Percentiles rank a stretch among this genome's conserved stretches.
These are phyloP conservation scores for Xylaria multiplex DNA, from an alignment of 2,329 filamentous ascomycete species.

Conservation along the genomic window DNA sequence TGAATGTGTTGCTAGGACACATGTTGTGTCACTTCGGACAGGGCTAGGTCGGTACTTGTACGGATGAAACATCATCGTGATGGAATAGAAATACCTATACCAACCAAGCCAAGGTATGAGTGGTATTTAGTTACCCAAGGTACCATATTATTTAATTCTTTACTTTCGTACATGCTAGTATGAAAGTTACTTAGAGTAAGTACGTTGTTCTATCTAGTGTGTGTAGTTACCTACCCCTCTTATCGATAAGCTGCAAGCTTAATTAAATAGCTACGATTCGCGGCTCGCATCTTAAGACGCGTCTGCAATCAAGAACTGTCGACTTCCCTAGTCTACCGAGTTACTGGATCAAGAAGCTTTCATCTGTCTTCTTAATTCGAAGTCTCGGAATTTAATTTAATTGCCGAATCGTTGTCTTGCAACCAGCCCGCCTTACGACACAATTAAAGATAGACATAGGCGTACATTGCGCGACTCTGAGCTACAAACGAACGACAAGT, in stretches of 20 bases:
- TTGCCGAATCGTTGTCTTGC: background rate
- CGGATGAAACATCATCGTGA: no score
- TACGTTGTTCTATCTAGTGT: no score
- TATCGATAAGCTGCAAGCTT: slow-evolving; percentile 43
- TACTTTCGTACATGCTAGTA: slow-evolving; percentile 17
- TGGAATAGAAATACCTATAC: no score
- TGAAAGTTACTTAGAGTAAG: no score
- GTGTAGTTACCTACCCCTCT: slow-evolving; percentile 14
- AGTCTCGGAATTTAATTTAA: background rate
- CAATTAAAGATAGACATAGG: background rate
- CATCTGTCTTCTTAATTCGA: background rate
- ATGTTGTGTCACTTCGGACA: no score
- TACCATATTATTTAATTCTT: background rate
- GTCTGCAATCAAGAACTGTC: slow-evolving; percentile 21
- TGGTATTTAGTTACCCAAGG: background rate
- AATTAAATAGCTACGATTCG: slow-evolving; percentile 33
- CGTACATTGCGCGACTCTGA: background rate
- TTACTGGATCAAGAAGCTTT: background rate
- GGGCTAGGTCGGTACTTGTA: no score
- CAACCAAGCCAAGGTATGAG: no score
- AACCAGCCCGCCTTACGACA: background rate
- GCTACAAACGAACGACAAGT: background rate
- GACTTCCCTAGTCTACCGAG: background rate
- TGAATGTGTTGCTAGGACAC: background rate
- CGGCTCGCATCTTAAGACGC: slow-evolving; percentile 40